Evolutionary conservation across 129 eudicot species (phyloP).

Genomic region (Heracleum sosnowskyi): DNA sequence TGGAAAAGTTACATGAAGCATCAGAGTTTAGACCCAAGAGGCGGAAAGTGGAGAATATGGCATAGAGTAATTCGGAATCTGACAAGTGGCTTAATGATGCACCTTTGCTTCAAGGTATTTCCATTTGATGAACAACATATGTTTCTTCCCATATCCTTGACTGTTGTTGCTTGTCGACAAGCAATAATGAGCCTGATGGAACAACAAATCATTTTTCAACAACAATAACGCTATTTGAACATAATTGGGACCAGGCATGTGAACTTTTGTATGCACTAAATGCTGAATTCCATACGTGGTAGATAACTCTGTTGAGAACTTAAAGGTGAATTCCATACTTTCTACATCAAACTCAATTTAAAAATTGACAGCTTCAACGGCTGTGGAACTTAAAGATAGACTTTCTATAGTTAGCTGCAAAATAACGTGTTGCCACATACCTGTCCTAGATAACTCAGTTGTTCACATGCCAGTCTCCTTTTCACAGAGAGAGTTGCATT

Average conservation of each 20-base stretch:
- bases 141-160: conserved; percentile 58
- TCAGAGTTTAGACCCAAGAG: not conserved
- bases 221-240: not conserved
- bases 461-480: conserved; percentile 94
- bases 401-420: not conserved
- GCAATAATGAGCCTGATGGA: conserved; percentile 60
- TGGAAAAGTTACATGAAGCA: conserved; percentile 12
- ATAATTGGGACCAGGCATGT: not conserved
- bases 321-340: not conserved
- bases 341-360: not conserved
- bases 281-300: not conserved
- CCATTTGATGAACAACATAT: conserved; percentile 69
- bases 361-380: not conserved
- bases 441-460: conserved; percentile 57
- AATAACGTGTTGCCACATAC: conserved; percentile 19
- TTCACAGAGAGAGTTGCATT: conserved; percentile 84
- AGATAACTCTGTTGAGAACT: not conserved
- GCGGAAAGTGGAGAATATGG: not conserved
- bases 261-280: not conserved
- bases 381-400: not conserved
- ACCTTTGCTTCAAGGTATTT: conserved; percentile 94
- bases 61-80: not conserved
- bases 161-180: conserved; percentile 47
- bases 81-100: not conserved
- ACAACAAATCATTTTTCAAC: not conserved